Base-by-base conservation (phyloP, 2,329 filamentous ascomycete genomes). In the Aspergillus sp. region DNA sequence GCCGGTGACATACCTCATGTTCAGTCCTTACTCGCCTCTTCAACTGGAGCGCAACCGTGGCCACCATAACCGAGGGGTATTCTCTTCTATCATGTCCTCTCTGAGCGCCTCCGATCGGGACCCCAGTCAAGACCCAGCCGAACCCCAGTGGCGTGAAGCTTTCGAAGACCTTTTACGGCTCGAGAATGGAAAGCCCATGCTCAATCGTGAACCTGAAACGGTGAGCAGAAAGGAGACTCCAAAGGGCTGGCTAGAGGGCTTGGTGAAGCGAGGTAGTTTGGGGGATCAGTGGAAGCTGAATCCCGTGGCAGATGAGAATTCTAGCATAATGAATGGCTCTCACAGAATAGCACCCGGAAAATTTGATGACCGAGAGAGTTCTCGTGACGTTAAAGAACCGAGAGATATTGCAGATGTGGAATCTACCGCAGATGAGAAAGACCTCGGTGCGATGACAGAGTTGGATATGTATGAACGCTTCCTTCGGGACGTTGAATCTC, bases 91-190 rank as follows among this genome's bases (percentile, higher is more conserved):
- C 41, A 58, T 67, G 50, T 59, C 63, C 0, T 60, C 64, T 9
- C 47, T 66, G 30, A 45, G 33, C 32, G 60, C 47, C 39, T 69
- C 53, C 27, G 64, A 58, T 43, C 65, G 44, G 61, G 67, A 50
- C 12, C 9, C 10, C 12, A 9, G 12, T 13, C 10, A 40, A 19
- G 32, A 40, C 51, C 65, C 38, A 3, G 49, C 46, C 1, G 64
- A 67, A 39, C 65, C 67, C 0, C 67, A 68, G 29, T 81, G 78
- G 78, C 69, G 75, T 11, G 73, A 75, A 40, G 79, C 79, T 0
- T 82, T 80, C 51, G 78, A 82, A 52, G 79, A 83, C 51, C 67
- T 83, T 7, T 51, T 82, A 11, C 69, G 69, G 38, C 64, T 76
- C 3, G 65, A 73, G 40, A 71, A 72, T 41, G 70, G 68, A 19